Percentiles rank a stretch among this genome's conserved stretches.
These are phyloP conservation scores for Xylaria sp. DNA, from an alignment of 2,329 filamentous ascomycete species.

Conservation along the genomic window DNA sequence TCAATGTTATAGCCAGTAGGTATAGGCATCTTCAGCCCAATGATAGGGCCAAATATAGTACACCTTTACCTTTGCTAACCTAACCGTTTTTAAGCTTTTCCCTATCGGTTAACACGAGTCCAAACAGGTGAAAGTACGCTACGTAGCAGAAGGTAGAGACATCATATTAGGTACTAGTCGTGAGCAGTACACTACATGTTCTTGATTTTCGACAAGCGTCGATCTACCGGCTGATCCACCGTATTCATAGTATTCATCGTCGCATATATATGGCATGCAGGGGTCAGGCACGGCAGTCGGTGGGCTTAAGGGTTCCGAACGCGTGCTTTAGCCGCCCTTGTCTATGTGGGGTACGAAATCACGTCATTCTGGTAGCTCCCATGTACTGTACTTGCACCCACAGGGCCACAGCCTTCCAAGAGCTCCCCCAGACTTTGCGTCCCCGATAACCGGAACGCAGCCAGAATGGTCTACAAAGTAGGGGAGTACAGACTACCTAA, in stretches of 20 bases:
- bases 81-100: no score
- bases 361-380: constrained; percentile 35
- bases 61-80: background rate
- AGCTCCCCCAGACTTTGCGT: constrained; percentile 8
- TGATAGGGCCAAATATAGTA: background rate
- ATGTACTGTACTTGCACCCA: background rate
- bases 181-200: no score
- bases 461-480: constrained; percentile 1
- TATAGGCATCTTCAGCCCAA: background rate
- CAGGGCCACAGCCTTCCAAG: background rate
- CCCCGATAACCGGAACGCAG: constrained; percentile 39
- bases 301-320: background rate
- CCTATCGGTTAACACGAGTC: no score
- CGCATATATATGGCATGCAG: no score
- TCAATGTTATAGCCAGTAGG: no score
- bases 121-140: no score
- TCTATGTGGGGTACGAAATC: constrained; percentile 29
- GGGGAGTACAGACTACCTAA: background rate
- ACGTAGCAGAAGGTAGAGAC: no score
- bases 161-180: no score
- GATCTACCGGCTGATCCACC: no score
- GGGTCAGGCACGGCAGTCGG: constrained; percentile 18
- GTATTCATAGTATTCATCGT: no score
- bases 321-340: constrained; percentile 29
- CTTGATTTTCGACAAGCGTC: no score